Percentiles rank a stretch among this genome's conserved stretches.
Conservation (phyloP, 371 early-diverging fungal genomes). For the Agmasoma carcini region DNA sequence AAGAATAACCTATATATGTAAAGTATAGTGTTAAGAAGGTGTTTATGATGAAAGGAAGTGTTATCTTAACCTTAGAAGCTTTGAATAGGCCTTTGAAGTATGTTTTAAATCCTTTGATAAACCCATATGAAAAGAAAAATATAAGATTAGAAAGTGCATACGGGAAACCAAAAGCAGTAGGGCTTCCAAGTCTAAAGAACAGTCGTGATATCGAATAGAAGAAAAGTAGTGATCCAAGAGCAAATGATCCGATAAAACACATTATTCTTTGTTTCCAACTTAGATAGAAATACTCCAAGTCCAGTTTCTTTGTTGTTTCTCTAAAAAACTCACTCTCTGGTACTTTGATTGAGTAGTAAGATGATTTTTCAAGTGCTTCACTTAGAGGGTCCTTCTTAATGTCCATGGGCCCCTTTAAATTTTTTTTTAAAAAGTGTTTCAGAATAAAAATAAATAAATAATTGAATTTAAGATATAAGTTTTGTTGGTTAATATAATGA, state of each 20-base stretch:
- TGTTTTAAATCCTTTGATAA: conserved; percentile 47
- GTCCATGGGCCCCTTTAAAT: too few relatives aligned
- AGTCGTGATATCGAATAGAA: conserved; percentile 37
- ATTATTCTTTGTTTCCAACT: conserved; percentile 40
- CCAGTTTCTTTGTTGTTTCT: conserved; percentile 28
- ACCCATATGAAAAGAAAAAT: conserved; percentile 51
- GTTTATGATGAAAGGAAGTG: conserved; percentile 27
- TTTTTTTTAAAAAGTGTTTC: too few relatives aligned
- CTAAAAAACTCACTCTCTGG: conserved; percentile 32
- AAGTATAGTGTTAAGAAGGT: conserved; percentile 42
- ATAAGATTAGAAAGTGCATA: conserved; percentile 48
- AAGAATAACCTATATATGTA: conserved; percentile 13
- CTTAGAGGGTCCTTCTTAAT: conserved; percentile 37
- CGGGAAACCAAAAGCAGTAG: conserved; percentile 44
- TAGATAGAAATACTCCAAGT: conserved; percentile 44
- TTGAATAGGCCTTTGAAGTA: conserved; percentile 41
- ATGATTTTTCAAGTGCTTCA: conserved; percentile 29
- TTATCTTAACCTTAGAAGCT: conserved; percentile 36
- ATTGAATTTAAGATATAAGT: too few relatives aligned
- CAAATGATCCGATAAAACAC: conserved; percentile 35
- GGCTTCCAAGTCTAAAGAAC: conserved; percentile 18
- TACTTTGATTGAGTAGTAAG: conserved; percentile 20
- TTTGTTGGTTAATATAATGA: too few relatives aligned
- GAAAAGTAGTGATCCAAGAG: conserved; percentile 31
- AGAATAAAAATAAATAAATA: too few relatives aligned